A percentile compares a stretch with the other conserved stretches of the same genome.
phyloP scores from a whole-genome alignment of 768 basidiomycete species.

The Piloderma croceum region DNA sequence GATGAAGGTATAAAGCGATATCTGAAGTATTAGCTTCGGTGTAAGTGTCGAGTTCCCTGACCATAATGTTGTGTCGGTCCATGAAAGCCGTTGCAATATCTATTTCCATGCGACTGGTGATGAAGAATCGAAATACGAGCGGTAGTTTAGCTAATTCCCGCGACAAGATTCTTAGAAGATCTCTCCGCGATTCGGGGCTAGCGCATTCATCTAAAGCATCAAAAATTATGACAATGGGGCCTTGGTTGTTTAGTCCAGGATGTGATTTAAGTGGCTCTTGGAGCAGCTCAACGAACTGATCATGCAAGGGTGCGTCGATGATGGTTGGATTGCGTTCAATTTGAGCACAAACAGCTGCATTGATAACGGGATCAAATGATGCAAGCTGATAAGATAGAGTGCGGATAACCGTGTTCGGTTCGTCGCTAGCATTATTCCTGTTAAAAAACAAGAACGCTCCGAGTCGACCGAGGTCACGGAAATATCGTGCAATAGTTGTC shows the following conservation, averaged over 20 bases:
- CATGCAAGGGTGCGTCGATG: constrained; percentile 8
- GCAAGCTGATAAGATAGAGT: constrained; percentile 5
- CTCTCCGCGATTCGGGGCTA: constrained; percentile 13
- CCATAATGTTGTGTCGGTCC: constrained; percentile 12
- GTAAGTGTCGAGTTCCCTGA: constrained; percentile 8
- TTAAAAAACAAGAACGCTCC: constrained; percentile 6
- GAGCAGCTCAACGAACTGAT: constrained; percentile 15
- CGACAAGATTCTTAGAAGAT: constrained; percentile 17
- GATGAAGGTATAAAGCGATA: constrained; percentile 21
- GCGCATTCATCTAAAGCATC: constrained; percentile 30
- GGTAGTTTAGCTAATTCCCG: constrained; percentile 17
- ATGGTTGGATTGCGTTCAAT: constrained; percentile 12
- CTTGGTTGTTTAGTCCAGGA: no score
- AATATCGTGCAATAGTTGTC: no score
- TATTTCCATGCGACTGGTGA: constrained; percentile 20
- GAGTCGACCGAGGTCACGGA: background rate
- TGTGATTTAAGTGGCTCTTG: constrained; percentile 13
- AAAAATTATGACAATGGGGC: constrained; percentile 22
- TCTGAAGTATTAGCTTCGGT: constrained; percentile 11
- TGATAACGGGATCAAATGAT: background rate
- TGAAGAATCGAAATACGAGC: constrained; percentile 18
- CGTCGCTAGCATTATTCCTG: constrained; percentile 1
- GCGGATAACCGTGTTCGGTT: background rate
- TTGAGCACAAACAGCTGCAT: constrained; percentile 7
- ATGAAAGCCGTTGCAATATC: constrained; percentile 11